Evolutionary conservation across 108 stramenopile species (phyloP).

Genomic region (Fistulifera pelliculosa): DNA sequence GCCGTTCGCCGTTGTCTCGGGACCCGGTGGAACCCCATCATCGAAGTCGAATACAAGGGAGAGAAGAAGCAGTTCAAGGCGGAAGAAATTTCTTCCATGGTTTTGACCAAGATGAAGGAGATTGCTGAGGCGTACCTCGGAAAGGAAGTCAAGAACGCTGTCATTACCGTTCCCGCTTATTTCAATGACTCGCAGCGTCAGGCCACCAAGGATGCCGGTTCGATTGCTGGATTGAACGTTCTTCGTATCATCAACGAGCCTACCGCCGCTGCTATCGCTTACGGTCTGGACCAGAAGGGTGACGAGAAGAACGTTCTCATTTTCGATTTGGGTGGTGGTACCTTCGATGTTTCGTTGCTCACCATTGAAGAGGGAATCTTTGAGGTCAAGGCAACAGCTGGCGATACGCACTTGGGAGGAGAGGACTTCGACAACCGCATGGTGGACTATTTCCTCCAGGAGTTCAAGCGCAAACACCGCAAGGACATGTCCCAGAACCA

Average conservation of each 20-base stretch:
- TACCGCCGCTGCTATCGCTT: conserved; percentile 99
- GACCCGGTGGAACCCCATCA: conserved; percentile 92
- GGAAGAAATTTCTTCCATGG: conserved; percentile 99
- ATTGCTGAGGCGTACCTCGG: conserved; percentile 99
- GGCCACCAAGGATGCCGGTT: conserved; percentile 83
- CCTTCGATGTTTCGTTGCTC: conserved; percentile 94
- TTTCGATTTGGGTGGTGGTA: conserved; percentile 98
- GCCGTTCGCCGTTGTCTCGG: conserved; percentile 92
- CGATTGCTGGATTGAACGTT: conserved; percentile 92
- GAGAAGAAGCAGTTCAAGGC: conserved; percentile 96
- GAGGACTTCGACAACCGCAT: conserved; percentile 99
- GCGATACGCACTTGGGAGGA: conserved; percentile 98
- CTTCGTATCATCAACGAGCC: conserved; percentile 99
- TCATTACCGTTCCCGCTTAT: conserved; percentile 84
- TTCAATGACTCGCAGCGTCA: conserved; percentile 88
- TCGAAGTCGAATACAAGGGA: conserved; percentile 97
- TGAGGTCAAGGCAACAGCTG: conserved; percentile 99
- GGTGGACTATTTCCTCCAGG: conserved; percentile 93
- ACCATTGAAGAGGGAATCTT: conserved; percentile 99
- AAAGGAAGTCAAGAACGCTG: conserved; percentile 98
- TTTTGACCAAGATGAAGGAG: conserved; percentile 98
- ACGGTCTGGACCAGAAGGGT: conserved; percentile 91
- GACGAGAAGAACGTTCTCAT: conserved; percentile 98
- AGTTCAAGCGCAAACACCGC: conserved; percentile 90
- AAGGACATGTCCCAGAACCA: conserved; percentile 90